Evolutionary conservation across 2,329 filamentous ascomycete genomes (phyloP), one percentile per base, ranked within the genome.

Genomic region (Macrophomina tecta): DNA sequence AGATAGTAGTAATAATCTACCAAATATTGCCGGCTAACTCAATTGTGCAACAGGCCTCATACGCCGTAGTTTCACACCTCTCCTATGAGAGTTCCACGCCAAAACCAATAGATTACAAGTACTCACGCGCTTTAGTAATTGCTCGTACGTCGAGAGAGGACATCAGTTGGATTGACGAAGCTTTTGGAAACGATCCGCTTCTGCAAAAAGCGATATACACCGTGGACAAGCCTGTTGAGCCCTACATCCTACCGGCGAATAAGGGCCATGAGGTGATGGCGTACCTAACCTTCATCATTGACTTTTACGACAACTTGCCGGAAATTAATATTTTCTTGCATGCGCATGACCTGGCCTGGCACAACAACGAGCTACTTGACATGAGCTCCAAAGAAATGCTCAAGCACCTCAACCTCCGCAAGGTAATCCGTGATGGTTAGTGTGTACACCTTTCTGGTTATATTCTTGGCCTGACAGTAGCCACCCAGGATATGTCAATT

Each of bases 111-210:
- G 81, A 81, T 1, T 74, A 74, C 56, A 76, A 76, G 16, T 85
- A 85, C 70, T 82, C 82, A 2, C 82, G 81, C 60, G 78, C 75
- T 3, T 68, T 87, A 16, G 82, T 87, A 4, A 77, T 86, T 40
- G 79, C 84, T 1, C 78, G 80, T 36, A 78, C 81, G 42, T 78
- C 77, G 51, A 71, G 72, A 12, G 83, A 86, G 70, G 78, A 84
- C 67, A 78, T 79, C 2, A 72, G 69, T 30, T 86, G 85, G 85
- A 80, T 86, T 4, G 76, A 79, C 30, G 66, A 76, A 11, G 77
- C 82, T 56, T 73, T 85, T 18, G 56, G 64, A 46, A 40, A 66
- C 2, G 56, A 62, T 9, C 79, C 77, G 3, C 80, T 81, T 32
- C 75, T 85, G 66, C 36, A 71, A 56, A 65, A 48, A 34, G 62